phyloP scores from a whole-genome alignment of 1,284 basidiomycete species.

The Phaffia rhodozyma region DNA sequence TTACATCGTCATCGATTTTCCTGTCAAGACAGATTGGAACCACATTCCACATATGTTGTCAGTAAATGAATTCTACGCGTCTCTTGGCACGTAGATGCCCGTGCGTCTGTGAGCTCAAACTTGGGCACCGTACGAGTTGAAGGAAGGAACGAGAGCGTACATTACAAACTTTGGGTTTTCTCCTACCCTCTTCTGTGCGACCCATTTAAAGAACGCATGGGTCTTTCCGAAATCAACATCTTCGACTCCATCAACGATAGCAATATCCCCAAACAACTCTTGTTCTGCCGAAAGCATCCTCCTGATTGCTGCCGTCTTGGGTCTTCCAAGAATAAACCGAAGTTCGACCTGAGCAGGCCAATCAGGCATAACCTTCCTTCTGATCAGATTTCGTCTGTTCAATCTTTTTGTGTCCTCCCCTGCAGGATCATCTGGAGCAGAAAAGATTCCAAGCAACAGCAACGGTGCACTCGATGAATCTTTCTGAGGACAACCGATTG shows the following conservation, averaged over 20 bases:
- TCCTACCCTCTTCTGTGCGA: conserved; percentile 32
- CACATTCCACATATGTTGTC: too few species aligned
- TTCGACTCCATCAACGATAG: conserved; percentile 34
- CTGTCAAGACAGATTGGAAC: background rate
- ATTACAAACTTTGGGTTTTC: conserved; percentile 34
- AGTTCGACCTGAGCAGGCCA: conserved; percentile 32
- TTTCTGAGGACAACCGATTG: conserved; percentile 30
- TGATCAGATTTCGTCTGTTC: conserved; percentile 1
- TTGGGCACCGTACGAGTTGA: too few species aligned
- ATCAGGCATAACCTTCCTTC: conserved; percentile 21
- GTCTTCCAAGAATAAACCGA: conserved; percentile 35
- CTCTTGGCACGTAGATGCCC: conserved; percentile 25
- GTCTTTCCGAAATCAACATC: conserved; percentile 38
- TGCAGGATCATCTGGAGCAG: conserved; percentile 21
- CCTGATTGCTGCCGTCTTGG: conserved; percentile 24
- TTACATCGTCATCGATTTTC: too few species aligned
- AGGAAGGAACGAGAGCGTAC: conserved; percentile 21
- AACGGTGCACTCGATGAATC: conserved; percentile 19
- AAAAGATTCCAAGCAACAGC: conserved; percentile 35
- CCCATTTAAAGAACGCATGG: conserved; percentile 36
- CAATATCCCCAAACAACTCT: conserved; percentile 31
- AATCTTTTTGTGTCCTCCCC: conserved; percentile 12
- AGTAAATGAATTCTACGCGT: background rate
- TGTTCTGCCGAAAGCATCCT: conserved; percentile 27
- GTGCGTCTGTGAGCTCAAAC: too few species aligned